A percentile compares a stretch with the other conserved stretches of the same genome.
Conservation (phyloP, 2,329 filamentous ascomycete species). For the Diplocarpon rosae region DNA sequence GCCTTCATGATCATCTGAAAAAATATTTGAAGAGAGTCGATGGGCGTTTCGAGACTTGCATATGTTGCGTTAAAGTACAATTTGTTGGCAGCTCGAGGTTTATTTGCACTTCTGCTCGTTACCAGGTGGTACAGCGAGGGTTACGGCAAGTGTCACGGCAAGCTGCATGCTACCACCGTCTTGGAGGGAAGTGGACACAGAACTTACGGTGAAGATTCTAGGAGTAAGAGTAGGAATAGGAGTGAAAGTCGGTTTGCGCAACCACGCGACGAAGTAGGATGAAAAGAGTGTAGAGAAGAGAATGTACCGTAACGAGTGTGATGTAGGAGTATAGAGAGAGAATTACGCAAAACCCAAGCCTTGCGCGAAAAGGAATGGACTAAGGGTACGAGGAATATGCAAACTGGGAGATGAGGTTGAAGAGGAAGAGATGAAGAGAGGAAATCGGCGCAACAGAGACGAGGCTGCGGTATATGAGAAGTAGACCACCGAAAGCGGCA, state of each 20-base stretch:
- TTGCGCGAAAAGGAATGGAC: constrained; percentile 4
- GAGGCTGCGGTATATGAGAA: not conserved
- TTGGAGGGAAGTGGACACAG: not conserved
- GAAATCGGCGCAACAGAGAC: not conserved
- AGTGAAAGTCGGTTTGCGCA: too few species aligned
- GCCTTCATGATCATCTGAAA: constrained; percentile 20
- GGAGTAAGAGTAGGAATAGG: not conserved
- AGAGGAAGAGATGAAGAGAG: not conserved
- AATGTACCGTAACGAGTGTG: constrained; percentile 1
- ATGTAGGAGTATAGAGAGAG: not conserved
- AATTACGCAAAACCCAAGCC: constrained; percentile 3
- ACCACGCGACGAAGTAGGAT: too few species aligned
- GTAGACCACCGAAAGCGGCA: not conserved
- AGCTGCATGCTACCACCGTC: not conserved
- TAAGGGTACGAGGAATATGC: not conserved
- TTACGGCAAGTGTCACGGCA: not conserved
- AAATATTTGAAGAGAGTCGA: constrained; percentile 1
- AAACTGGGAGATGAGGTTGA: not conserved
- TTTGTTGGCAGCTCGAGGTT: not conserved
- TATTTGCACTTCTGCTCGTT: not conserved
- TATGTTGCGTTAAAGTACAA: not conserved
- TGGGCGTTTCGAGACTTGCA: not conserved
- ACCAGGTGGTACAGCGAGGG: constrained; percentile 4
- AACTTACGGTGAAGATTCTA: constrained; percentile 1
- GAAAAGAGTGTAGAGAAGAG: not conserved